A percentile compares a stretch with the other conserved stretches of the same genome.
phyloP scores from a whole-genome alignment of 2,329 filamentous ascomycete genomes.

The Immersiporthe knoxdaviesiana region DNA sequence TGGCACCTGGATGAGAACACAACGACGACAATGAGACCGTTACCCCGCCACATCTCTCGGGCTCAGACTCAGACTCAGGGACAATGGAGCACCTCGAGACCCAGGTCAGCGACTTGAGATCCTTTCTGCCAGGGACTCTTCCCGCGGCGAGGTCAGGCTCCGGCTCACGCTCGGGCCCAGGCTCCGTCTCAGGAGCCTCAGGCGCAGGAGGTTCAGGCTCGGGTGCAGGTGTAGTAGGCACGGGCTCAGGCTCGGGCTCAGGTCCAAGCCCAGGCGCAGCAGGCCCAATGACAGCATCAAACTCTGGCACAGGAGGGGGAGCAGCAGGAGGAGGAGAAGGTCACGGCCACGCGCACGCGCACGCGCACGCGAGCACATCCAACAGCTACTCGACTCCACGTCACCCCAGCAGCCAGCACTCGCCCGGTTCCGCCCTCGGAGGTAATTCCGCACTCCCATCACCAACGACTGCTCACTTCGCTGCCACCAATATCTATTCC shows the following conservation, averaged over 20 bases:
- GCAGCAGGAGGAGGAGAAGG: background rate
- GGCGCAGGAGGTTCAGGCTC: conserved; percentile 4
- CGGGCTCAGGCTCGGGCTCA: background rate
- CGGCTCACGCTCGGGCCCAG: conserved; percentile 27
- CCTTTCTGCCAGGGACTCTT: conserved; percentile 46
- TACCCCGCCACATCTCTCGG: conserved; percentile 1
- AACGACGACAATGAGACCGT: conserved; percentile 9
- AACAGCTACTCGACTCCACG: conserved; percentile 31
- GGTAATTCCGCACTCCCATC: conserved; percentile 51
- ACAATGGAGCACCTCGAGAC: conserved; percentile 58
- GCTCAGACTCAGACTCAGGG: conserved; percentile 3
- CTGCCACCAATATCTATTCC: conserved; percentile 14
- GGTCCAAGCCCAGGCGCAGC: background rate
- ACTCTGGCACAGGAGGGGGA: background rate
- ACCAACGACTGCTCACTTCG: conserved; percentile 35
- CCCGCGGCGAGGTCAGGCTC: conserved; percentile 30
- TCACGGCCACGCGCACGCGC: conserved; percentile 19
- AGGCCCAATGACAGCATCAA: background rate
- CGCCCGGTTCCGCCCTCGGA: conserved; percentile 45
- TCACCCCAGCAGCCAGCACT: conserved; percentile 33
- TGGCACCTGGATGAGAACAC: background rate
- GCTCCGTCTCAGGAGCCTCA: conserved; percentile 32
- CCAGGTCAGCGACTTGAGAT: conserved; percentile 57
- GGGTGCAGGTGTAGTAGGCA: background rate
- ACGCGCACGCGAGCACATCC: conserved; percentile 9